Evolutionary conservation across 208 protist species (phyloP).

Genomic region (Naegleria lovaniensis): DNA sequence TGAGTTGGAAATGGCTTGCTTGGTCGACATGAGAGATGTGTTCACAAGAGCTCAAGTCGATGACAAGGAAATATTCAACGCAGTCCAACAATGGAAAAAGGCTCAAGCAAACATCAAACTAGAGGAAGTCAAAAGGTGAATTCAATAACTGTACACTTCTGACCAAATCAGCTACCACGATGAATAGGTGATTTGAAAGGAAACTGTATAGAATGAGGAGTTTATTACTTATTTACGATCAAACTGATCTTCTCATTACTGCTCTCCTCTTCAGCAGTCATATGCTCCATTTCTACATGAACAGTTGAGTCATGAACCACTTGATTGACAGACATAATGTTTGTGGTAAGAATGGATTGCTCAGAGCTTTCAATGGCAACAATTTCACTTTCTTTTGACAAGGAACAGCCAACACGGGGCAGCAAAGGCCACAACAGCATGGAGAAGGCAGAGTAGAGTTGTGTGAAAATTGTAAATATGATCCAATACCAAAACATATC

Average conservation of each 20-base stretch:
- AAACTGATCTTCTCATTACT: too few species aligned
- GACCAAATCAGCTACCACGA: too few species aligned
- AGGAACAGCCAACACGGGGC: not conserved
- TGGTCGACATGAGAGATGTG: not conserved
- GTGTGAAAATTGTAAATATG: not conserved
- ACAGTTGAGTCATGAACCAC: not conserved
- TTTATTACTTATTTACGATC: too few species aligned
- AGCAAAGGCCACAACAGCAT: not conserved
- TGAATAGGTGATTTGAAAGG: too few species aligned
- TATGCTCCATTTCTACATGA: not conserved
- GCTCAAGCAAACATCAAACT: not conserved
- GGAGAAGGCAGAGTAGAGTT: not conserved
- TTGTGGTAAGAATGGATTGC: not conserved
- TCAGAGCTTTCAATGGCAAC: not conserved
- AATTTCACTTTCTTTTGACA: not conserved
- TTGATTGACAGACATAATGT: not conserved
- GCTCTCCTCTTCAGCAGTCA: not conserved
- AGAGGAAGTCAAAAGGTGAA: too few species aligned
- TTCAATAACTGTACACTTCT: too few species aligned
- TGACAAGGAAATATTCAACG: not conserved
- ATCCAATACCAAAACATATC: not conserved
- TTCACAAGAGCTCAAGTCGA: not conserved
- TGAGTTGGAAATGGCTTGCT: not conserved
- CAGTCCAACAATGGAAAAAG: not conserved
- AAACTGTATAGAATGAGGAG: too few species aligned